Evolutionary conservation across 495 filamentous ascomycete species (phyloP), one percentile per base, ranked within the genome.

Genomic region (Trichocladium uniseriatum): DNA sequence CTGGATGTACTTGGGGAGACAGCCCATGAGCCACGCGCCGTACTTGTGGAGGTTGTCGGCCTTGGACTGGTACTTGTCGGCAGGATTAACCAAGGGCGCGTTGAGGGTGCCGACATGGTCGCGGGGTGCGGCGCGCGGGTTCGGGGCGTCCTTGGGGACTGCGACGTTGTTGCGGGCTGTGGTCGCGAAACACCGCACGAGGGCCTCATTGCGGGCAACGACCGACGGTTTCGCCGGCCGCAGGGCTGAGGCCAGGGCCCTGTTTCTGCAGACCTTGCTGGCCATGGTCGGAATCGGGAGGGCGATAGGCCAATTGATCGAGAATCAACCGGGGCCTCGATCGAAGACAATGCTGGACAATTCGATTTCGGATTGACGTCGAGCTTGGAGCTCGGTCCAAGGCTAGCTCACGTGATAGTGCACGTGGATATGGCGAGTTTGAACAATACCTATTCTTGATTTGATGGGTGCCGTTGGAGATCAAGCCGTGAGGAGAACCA

Each of bases 1-100:
- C 72, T 99, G 94, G 59, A 99, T 80, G 69, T 95, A 94, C 75
- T 95, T 97, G 49, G 94, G 94, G 52, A 99, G 74, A 65, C 87
- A 94, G 48, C 90, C 91, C 76, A 97, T 86, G 59, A 99, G 78
- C 72, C 95, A 99, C 63, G 92, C 81, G 55, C 94, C 94, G 63
- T 99, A 99, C 55, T 76, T 82, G 75, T 97, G 92, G 55, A 97
- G 74, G 60, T 79, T 70, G 52, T 92, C 83, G 58, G 85, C 78
- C 71, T 91, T 87, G 57, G 82, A 81, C 64, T 82, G 68, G 70
- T 90, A 92, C 67, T 92, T 95, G 76, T 96, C 90, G 64, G 84
- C 76, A 16, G 90, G 91, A 71, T 97, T 97, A 57, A 96, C 79
- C 52, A 92, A 69, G 42, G 91, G 86, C 20, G 77, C 85, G 47